Conservation (phyloP, 306 rosid species). For the Parietaria judaica region DNA sequence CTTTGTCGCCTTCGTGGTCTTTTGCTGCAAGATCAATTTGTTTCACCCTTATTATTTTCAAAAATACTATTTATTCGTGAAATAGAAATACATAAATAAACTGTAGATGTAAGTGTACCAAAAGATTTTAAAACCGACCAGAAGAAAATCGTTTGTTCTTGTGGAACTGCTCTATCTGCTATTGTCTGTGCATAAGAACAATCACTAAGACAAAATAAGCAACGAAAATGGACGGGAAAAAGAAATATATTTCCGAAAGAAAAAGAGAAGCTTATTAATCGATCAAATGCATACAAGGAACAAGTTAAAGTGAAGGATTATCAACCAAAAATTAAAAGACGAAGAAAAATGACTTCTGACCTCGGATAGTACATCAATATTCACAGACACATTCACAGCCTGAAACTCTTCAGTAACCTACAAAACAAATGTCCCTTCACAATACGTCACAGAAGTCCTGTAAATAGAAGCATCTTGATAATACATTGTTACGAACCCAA, state of each 20-base stretch:
- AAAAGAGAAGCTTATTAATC: no score
- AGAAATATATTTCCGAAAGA: no score
- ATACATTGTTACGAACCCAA: constrained; percentile 60
- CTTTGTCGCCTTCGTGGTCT: constrained; percentile 40
- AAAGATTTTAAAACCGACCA: constrained; percentile 59
- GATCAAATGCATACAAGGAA: not conserved
- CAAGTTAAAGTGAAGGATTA: not conserved
- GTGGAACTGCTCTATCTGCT: constrained; percentile 66
- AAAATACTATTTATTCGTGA: not conserved
- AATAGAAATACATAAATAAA: not conserved
- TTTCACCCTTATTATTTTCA: constrained; percentile 20
- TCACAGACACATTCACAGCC: constrained; percentile 94
- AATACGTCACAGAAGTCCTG: constrained; percentile 25
- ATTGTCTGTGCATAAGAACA: constrained; percentile 46
- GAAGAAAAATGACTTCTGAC: constrained; percentile 32
- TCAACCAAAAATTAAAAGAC: no score
- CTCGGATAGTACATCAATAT: constrained; percentile 50
- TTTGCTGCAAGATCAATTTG: constrained; percentile 49
- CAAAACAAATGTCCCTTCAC: constrained; percentile 33
- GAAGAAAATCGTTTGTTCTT: constrained; percentile 67
- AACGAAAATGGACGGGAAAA: not conserved
- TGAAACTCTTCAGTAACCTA: constrained; percentile 93
- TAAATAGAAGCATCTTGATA: constrained; percentile 23
- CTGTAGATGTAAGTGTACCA: constrained; percentile 20
- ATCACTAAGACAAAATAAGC: constrained; percentile 14